Conservation (phyloP, 352 stramenopile species). For the Globisporangium barbulae region DNA sequence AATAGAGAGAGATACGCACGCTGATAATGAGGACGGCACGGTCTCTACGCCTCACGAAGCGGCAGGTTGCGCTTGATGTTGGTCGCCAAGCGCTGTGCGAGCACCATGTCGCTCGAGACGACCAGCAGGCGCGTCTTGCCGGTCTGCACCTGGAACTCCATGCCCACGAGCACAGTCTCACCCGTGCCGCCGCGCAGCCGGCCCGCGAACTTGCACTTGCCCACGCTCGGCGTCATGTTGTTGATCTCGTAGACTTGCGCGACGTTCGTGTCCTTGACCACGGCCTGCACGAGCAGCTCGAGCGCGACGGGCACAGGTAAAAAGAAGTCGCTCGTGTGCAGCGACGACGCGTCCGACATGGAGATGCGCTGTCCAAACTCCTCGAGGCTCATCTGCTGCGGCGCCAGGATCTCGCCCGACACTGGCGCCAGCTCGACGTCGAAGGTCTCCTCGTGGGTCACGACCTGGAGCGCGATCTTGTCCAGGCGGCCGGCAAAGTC, state of each 20-base stretch:
- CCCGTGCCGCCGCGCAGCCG: conserved; percentile 42
- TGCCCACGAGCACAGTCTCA: conserved; percentile 52
- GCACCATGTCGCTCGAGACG: conserved; percentile 43
- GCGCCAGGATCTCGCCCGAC: conserved; percentile 61
- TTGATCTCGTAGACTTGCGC: conserved; percentile 79
- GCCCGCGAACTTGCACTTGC: conserved; percentile 71
- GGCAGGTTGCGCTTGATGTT: conserved; percentile 52
- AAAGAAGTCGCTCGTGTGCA: conserved; percentile 63
- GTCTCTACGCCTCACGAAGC: conserved; percentile 25
- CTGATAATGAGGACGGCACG: not conserved
- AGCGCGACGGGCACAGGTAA: conserved; percentile 48
- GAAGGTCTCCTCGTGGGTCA: conserved; percentile 47
- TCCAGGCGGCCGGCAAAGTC: conserved; percentile 77
- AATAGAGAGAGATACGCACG: not conserved
- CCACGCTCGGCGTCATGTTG: conserved; percentile 49
- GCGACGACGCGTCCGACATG: conserved; percentile 42
- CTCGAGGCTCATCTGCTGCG: conserved; percentile 69
- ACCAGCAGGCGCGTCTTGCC: conserved; percentile 65
- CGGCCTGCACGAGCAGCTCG: conserved; percentile 40
- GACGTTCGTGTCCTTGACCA: conserved; percentile 59
- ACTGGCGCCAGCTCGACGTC: conserved; percentile 58
- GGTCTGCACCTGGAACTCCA: conserved; percentile 61
- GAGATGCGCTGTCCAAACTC: conserved; percentile 72
- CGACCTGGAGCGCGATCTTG: conserved; percentile 57
- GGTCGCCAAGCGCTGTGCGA: conserved; percentile 48